Percentiles rank a stretch among this genome's conserved stretches.
Evolutionary conservation across 768 basidiomycete species (phyloP).

Genomic region (Sporobolomyces pararoseus): DNA sequence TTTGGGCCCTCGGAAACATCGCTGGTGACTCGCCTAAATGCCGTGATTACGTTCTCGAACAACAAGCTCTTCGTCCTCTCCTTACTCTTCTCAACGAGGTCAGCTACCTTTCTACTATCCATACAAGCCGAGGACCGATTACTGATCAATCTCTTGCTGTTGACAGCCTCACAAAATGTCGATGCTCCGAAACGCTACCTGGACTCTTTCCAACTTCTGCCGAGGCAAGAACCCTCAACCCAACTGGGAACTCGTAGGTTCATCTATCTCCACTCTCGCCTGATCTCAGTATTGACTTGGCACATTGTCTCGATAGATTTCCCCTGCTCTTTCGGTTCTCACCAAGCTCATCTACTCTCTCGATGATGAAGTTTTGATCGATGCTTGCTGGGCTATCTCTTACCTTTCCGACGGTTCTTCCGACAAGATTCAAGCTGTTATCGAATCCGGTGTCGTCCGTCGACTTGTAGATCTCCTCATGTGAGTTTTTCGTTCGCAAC

Average conservation of each 20-base stretch:
- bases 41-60: conserved; percentile 90
- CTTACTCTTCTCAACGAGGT: conserved; percentile 55
- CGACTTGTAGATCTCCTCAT: conserved; percentile 95
- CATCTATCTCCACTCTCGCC: background rate
- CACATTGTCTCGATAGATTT: conserved; percentile 68
- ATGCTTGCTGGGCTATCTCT: conserved; percentile 99
- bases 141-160: conserved; percentile 66
- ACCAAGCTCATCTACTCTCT: conserved; percentile 98
- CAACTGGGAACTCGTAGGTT: conserved; percentile 86
- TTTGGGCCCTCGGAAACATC: conserved; percentile 99
- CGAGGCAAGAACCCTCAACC: conserved; percentile 96
- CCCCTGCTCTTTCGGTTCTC: conserved; percentile 90
- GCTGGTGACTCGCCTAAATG: conserved; percentile 97
- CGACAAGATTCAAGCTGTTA: conserved; percentile 99
- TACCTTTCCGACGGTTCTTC: conserved; percentile 98
- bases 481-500: conserved; percentile 48
- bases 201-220: conserved; percentile 99
- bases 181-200: conserved; percentile 92
- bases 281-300: conserved; percentile 7
- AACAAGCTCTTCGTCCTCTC: conserved; percentile 88
- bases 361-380: conserved; percentile 97
- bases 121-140: background rate
- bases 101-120: background rate
- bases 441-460: conserved; percentile 95
- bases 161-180: conserved; percentile 97